Evolutionary conservation across 352 stramenopile genomes (phyloP).

Genomic region (Globisporangium irregulare): DNA sequence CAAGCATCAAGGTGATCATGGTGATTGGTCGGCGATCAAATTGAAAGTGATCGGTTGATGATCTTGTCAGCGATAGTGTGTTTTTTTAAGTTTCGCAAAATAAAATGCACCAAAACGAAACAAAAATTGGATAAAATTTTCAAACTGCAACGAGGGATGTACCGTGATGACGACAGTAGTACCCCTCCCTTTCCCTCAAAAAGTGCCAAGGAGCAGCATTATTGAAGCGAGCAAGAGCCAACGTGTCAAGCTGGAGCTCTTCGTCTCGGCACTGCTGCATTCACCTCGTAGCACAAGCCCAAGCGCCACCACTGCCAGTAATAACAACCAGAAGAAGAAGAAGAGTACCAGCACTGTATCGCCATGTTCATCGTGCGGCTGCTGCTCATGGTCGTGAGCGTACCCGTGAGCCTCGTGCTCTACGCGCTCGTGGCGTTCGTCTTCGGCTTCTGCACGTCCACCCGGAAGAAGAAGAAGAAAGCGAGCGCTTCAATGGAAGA

Average conservation of each 20-base stretch:
- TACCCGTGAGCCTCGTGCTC: conserved; percentile 15
- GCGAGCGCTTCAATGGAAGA: neutral
- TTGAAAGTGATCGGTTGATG: too few relatives aligned
- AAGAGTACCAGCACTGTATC: too few relatives aligned
- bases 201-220: neutral
- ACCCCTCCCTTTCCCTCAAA: neutral
- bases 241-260: neutral
- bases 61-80: too few relatives aligned
- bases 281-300: neutral
- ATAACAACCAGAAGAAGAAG: neutral
- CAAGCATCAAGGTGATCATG: too few relatives aligned
- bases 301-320: neutral
- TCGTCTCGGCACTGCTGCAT: neutral
- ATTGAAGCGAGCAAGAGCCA: conserved; percentile 1
- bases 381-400: conserved; percentile 15
- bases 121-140: neutral
- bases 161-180: neutral
- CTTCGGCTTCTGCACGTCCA: conserved; percentile 14
- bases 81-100: too few relatives aligned
- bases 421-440: conserved; percentile 13
- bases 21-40: too few relatives aligned
- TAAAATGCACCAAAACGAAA: too few relatives aligned
- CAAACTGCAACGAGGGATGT: neutral
- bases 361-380: conserved; percentile 15
- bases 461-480: conserved; percentile 8